phyloP scores from a whole-genome alignment of 108 stramenopile genomes.

The Thalassiosira profunda region DNA sequence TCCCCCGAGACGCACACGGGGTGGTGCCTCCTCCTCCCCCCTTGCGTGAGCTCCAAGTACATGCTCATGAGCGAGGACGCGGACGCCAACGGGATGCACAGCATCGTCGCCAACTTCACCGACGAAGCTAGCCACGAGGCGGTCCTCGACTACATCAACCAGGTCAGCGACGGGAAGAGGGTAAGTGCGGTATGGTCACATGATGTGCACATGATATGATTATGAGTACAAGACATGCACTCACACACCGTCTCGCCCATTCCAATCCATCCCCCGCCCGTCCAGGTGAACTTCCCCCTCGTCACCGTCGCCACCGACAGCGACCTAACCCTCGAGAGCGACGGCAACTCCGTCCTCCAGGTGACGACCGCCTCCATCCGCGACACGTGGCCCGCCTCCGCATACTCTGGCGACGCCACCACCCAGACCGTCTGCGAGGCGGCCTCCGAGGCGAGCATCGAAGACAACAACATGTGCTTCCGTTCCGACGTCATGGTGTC shows the following conservation, averaged over 20 bases:
- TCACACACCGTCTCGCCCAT: not conserved
- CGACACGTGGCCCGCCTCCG: not conserved
- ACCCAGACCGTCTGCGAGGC: not conserved
- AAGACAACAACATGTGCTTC: constrained; percentile 20
- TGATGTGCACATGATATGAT: no score
- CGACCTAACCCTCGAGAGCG: no score
- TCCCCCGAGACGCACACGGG: not conserved
- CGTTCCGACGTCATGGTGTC: constrained; percentile 27
- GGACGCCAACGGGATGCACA: not conserved
- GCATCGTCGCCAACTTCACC: not conserved
- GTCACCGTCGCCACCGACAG: no score
- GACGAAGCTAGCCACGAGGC: not conserved
- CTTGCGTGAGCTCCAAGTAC: not conserved
- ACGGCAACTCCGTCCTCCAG: not conserved
- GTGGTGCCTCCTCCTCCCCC: not conserved
- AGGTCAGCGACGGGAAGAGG: no score
- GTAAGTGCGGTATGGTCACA: no score
- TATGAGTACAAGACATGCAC: not conserved
- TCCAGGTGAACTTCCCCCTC: no score
- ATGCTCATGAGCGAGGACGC: not conserved
- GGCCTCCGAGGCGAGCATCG: not conserved
- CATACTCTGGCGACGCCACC: not conserved
- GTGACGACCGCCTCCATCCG: constrained; percentile 5
- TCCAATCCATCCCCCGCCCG: no score
- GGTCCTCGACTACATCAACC: no score